Conservation (phyloP, 1,284 basidiomycete species). For the Phylloboletellus chloephorus region DNA sequence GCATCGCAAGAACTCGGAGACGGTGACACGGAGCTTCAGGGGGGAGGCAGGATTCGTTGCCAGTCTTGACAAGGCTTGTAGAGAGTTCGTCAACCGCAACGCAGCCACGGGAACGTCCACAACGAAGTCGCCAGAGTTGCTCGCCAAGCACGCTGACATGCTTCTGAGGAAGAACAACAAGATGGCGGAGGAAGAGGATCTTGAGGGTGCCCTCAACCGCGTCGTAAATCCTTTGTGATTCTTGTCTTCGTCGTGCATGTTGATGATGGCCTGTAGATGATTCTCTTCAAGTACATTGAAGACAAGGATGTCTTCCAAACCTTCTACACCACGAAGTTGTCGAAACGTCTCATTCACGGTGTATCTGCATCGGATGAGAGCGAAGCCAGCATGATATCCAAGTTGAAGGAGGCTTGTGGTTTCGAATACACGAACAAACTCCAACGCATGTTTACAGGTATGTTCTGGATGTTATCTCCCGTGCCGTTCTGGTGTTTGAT, state of each 20-base stretch:
- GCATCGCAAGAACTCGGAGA: slow-evolving; percentile 88
- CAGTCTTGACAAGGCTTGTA: slow-evolving; percentile 92
- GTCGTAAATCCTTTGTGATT: slow-evolving; percentile 55
- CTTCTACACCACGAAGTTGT: slow-evolving; percentile 97
- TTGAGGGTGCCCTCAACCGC: slow-evolving; percentile 87
- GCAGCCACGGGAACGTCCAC: slow-evolving; percentile 79
- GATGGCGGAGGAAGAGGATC: slow-evolving; percentile 84
- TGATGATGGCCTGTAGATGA: slow-evolving; percentile 62
- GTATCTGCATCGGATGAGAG: slow-evolving; percentile 95
- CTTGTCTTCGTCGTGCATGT: not conserved
- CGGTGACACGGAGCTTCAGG: slow-evolving; percentile 87
- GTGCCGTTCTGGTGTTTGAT: slow-evolving; percentile 6
- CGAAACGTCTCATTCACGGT: slow-evolving; percentile 89
- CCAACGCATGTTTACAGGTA: slow-evolving; percentile 96
- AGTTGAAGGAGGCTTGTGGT: slow-evolving; percentile 96
- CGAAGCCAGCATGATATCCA: slow-evolving; percentile 98
- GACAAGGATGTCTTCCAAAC: slow-evolving; percentile 99
- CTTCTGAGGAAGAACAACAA: slow-evolving; percentile 95
- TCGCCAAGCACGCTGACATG: slow-evolving; percentile 92
- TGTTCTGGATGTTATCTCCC: slow-evolving; percentile 17
- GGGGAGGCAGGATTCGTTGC: slow-evolving; percentile 95
- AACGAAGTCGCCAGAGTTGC: slow-evolving; percentile 90
- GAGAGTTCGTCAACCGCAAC: slow-evolving; percentile 95
- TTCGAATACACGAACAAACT: slow-evolving; percentile 99
- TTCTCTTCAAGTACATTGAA: slow-evolving; percentile 98